Evolutionary conservation across 2,329 filamentous ascomycete genomes (phyloP).

Genomic region (Claviceps spartinae): DNA sequence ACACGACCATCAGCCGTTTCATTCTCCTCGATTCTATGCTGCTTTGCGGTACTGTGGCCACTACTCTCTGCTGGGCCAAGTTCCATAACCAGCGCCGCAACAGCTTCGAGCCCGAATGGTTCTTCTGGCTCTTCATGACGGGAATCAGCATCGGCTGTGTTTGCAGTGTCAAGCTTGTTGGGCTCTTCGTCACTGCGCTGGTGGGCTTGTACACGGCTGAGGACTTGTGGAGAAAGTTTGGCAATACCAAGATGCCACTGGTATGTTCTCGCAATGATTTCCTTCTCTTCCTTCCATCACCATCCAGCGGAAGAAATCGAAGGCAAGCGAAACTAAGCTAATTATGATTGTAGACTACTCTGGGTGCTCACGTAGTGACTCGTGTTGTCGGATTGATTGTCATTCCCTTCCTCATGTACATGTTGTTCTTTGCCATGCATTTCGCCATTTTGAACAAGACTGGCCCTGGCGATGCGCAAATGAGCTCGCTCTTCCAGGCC

Average conservation of each 20-base stretch:
- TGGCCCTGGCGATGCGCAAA: constrained; percentile 96
- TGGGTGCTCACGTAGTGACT: constrained; percentile 66
- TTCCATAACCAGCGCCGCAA: constrained; percentile 81
- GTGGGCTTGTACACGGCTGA: constrained; percentile 93
- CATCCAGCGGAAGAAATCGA: neutral
- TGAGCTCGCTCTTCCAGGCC: constrained; percentile 98
- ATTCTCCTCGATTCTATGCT: constrained; percentile 98
- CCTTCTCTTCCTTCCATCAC: too few species aligned
- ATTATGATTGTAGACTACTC: constrained; percentile 30
- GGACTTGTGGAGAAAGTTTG: constrained; percentile 97
- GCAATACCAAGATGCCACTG: constrained; percentile 80
- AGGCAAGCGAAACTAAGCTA: neutral
- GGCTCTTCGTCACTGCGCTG: constrained; percentile 86
- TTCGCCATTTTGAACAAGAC: constrained; percentile 88
- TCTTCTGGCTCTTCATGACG: constrained; percentile 83
- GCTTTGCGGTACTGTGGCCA: constrained; percentile 95
- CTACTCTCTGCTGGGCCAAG: constrained; percentile 91
- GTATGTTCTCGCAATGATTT: constrained; percentile 28
- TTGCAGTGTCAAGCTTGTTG: constrained; percentile 96
- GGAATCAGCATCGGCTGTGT: constrained; percentile 95
- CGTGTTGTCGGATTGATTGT: constrained; percentile 79
- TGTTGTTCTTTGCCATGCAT: constrained; percentile 89
- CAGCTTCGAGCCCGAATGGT: constrained; percentile 87
- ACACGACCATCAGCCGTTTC: constrained; percentile 96
- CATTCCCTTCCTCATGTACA: constrained; percentile 80